Percentiles rank a stretch among this genome's conserved stretches.
Conservation (phyloP, 768 basidiomycete genomes). For the Roridomyces roridus region DNA sequence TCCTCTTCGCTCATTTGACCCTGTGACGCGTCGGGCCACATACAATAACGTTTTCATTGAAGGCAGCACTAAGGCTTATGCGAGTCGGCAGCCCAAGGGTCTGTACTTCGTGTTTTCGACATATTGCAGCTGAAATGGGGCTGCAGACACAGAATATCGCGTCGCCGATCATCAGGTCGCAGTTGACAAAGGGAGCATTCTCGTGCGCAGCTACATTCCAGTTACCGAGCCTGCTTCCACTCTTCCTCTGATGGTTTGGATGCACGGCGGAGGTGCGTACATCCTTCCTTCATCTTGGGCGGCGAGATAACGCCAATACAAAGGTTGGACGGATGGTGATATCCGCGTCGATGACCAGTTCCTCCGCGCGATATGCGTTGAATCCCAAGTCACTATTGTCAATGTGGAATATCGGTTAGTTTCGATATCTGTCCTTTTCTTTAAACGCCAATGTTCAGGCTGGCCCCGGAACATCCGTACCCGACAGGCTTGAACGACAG, state of each 20-base stretch:
- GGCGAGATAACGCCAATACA: too few relatives aligned
- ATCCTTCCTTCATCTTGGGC: too few relatives aligned
- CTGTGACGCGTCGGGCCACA: not conserved
- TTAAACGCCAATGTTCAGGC: not conserved
- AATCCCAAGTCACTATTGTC: not conserved
- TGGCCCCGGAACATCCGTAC: conserved; percentile 7
- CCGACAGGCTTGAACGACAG: conserved; percentile 11
- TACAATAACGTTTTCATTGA: not conserved
- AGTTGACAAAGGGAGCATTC: conserved; percentile 16
- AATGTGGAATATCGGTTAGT: not conserved
- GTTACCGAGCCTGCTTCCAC: not conserved
- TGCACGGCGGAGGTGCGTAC: conserved; percentile 22
- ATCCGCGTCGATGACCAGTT: not conserved
- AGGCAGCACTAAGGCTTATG: not conserved
- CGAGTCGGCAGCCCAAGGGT: conserved; percentile 8
- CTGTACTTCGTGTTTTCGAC: too few relatives aligned
- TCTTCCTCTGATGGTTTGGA: conserved; percentile 21
- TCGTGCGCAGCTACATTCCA: conserved; percentile 10
- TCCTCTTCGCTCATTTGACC: not conserved
- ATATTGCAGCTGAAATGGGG: not conserved
- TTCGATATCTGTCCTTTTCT: too few relatives aligned
- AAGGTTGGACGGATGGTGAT: not conserved
- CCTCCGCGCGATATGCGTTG: not conserved
- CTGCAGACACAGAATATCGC: conserved; percentile 9
- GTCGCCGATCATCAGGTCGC: conserved; percentile 13